Percentiles rank a stretch among this genome's conserved stretches.
These are phyloP conservation scores for Aureobasidium sp. DNA, from an alignment of 2,329 filamentous ascomycete species.

Conservation along the genomic window DNA sequence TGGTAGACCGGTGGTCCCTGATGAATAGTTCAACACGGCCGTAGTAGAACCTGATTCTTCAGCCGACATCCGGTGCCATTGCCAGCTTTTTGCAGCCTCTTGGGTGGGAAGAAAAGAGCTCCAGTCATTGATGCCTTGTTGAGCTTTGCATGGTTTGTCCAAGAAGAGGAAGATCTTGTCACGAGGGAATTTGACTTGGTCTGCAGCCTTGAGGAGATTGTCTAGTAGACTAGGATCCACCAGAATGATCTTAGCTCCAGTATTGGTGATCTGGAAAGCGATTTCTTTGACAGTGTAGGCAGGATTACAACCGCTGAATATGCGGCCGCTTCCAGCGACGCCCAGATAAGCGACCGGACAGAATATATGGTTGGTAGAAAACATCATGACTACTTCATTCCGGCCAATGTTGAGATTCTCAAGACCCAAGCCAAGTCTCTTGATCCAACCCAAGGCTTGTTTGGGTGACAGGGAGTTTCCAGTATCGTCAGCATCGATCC, in stretches of 20 bases:
- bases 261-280: constrained; percentile 46
- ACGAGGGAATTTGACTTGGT: constrained; percentile 35
- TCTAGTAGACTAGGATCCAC: constrained; percentile 43
- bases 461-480: constrained; percentile 40
- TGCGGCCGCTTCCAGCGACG: constrained; percentile 45
- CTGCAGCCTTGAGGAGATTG: constrained; percentile 39
- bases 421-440: constrained; percentile 45
- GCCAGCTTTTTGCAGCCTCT: constrained; percentile 30
- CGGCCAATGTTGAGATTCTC: constrained; percentile 39
- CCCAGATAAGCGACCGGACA: constrained; percentile 50
- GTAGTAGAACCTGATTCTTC: constrained; percentile 28
- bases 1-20: constrained; percentile 36
- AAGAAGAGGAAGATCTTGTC: constrained; percentile 45
- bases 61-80: constrained; percentile 35
- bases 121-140: constrained; percentile 20
- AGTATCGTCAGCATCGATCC: constrained; percentile 47
- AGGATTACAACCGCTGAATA: constrained; percentile 53
- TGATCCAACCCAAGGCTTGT: constrained; percentile 46
- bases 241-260: constrained; percentile 44
- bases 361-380: constrained; percentile 50
- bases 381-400: constrained; percentile 49
- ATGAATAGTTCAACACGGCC: constrained; percentile 25
- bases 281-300: constrained; percentile 46
- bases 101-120: constrained; percentile 2
- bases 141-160: constrained; percentile 32